Evolutionary conservation across 306 rosid genomes (phyloP).

Genomic region (Cucumis cinereus): DNA sequence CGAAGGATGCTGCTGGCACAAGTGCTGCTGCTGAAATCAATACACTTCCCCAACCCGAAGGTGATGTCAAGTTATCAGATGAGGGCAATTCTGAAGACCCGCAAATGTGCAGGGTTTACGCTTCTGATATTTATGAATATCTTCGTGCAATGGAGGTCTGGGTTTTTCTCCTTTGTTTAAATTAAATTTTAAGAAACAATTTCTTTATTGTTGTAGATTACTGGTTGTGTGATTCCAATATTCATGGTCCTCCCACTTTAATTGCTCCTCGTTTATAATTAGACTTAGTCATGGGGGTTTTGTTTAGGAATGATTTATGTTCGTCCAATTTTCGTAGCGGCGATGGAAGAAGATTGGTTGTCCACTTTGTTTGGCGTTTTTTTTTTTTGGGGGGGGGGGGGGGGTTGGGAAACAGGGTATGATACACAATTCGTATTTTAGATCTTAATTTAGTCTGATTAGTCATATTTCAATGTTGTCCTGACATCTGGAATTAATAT

Average conservation of each 20-base stretch:
- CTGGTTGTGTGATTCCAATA: neutral
- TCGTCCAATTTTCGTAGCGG: neutral
- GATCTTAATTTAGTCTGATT: neutral
- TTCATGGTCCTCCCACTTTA: neutral
- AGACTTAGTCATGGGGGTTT: neutral
- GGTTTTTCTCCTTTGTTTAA: neutral
- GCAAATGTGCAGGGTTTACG: slow-evolving; percentile 42
- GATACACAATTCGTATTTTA: neutral
- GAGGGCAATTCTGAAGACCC: slow-evolving; percentile 30
- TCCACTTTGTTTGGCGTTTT: too few relatives aligned
- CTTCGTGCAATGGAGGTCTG: slow-evolving; percentile 63
- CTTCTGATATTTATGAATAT: slow-evolving; percentile 55
- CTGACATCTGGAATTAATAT: neutral
- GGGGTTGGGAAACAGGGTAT: neutral
- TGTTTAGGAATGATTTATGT: neutral
- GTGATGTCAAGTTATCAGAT: neutral
- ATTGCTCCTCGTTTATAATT: neutral
- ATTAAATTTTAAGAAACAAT: neutral
- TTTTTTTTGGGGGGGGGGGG: neutral
- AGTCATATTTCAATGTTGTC: neutral
- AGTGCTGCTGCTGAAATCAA: neutral
- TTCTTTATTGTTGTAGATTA: neutral
- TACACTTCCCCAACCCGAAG: neutral
- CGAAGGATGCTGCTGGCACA: neutral
- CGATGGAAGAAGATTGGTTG: neutral